Percentiles rank a stretch among this genome's conserved stretches.
phyloP scores from a whole-genome alignment of 345 rosid species.

The Eutrema japonicum region DNA sequence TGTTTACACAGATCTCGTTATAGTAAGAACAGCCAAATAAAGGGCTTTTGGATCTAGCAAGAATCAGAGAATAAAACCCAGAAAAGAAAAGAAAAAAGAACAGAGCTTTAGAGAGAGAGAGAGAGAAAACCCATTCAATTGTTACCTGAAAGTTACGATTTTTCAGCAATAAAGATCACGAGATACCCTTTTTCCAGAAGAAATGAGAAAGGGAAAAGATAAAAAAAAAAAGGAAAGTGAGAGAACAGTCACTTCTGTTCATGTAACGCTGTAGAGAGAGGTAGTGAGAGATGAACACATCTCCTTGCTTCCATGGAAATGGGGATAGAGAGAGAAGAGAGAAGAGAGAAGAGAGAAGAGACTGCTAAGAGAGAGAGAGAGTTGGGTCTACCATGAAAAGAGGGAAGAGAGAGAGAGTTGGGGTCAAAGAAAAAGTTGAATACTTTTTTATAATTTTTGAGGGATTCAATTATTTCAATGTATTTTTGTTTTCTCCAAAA shows the following conservation, averaged over 20 bases:
- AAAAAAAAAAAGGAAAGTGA: conserved; percentile 32
- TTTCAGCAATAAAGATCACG: conserved; percentile 37
- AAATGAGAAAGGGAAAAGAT: conserved; percentile 25
- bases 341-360: conserved; percentile 38
- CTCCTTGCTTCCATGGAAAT: conserved; percentile 50
- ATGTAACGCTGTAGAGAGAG: conserved; percentile 50
- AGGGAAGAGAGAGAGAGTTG: conserved; percentile 36
- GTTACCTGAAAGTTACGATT: conserved; percentile 36
- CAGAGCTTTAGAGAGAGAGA: conserved; percentile 44
- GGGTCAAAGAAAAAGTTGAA: conserved; percentile 59
- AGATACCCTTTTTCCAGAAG: conserved; percentile 19
- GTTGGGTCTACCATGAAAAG: too few relatives aligned
- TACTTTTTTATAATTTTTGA: conserved; percentile 27
- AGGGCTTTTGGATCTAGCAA: conserved; percentile 45
- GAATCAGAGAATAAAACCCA: conserved; percentile 56
- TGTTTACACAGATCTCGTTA: conserved; percentile 51
- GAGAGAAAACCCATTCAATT: conserved; percentile 12
- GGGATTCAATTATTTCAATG: conserved; percentile 43
- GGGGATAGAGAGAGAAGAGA: conserved; percentile 45
- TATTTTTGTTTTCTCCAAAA: conserved; percentile 43
- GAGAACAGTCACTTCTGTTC: conserved; percentile 37
- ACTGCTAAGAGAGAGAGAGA: conserved; percentile 31
- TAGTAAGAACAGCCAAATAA: conserved; percentile 44
- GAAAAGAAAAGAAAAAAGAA: conserved; percentile 40
- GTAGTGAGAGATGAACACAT: conserved; percentile 36